Conservation (phyloP, 2,329 filamentous ascomycete genomes). For the Colletotrichum magnum region DNA sequence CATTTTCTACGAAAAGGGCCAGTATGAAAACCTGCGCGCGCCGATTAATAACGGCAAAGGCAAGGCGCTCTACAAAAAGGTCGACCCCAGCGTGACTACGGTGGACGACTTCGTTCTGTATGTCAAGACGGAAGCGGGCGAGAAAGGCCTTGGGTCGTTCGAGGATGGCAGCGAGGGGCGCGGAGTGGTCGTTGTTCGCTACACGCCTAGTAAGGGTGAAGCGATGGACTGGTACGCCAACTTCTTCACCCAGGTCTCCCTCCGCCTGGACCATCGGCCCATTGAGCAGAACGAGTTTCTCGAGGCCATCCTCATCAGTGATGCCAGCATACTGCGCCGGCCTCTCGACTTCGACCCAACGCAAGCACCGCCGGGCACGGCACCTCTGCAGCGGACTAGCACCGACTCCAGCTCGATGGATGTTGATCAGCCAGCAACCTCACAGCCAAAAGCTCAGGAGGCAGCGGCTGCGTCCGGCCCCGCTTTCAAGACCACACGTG, state of each 20-base stretch:
- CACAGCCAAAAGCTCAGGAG: conserved; percentile 33
- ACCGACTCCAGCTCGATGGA: conserved; percentile 44
- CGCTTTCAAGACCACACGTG: conserved; percentile 43
- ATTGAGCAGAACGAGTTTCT: conserved; percentile 94
- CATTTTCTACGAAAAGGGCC: conserved; percentile 83
- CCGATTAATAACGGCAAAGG: conserved; percentile 85
- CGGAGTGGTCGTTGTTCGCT: conserved; percentile 85
- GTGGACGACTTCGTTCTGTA: conserved; percentile 84
- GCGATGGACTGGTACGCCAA: conserved; percentile 76
- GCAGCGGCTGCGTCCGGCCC: conserved; percentile 41
- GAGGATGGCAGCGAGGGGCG: conserved; percentile 74
- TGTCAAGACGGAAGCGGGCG: conserved; percentile 80
- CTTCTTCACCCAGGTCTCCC: conserved; percentile 78
- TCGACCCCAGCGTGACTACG: conserved; percentile 74
- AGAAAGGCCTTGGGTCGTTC: conserved; percentile 78
- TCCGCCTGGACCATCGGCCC: conserved; percentile 82
- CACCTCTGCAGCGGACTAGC: conserved; percentile 37
- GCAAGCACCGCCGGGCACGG: conserved; percentile 45
- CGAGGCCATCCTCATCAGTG: conserved; percentile 86
- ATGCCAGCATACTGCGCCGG: conserved; percentile 79
- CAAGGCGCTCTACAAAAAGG: conserved; percentile 79
- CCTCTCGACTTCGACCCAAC: conserved; percentile 70
- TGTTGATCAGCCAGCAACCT: conserved; percentile 42
- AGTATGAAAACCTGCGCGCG: conserved; percentile 81
- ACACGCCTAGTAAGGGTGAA: conserved; percentile 70